Evolutionary conservation across 1,139 yeast species (phyloP).

Genomic region (Candida sojae): DNA sequence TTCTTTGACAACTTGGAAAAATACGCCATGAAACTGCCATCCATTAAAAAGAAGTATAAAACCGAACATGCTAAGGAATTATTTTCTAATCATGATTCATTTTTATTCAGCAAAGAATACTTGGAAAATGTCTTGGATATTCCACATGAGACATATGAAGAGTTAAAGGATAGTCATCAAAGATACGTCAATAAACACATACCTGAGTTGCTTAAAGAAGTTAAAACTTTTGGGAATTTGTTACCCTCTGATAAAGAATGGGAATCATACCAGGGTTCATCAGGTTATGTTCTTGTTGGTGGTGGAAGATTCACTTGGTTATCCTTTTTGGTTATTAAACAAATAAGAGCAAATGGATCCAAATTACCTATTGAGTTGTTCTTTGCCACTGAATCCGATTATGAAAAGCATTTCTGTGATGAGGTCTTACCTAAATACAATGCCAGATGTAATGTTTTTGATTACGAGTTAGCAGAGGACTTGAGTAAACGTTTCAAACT

Average conservation of each 20-base stretch:
- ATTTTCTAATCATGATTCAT: conserved; percentile 24
- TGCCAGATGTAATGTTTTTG: conserved; percentile 56
- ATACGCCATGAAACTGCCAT: conserved; percentile 27
- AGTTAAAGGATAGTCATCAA: conserved; percentile 34
- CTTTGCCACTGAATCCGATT: conserved; percentile 52
- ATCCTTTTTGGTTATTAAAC: conserved; percentile 44
- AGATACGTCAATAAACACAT: conserved; percentile 33
- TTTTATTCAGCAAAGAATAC: conserved; percentile 39
- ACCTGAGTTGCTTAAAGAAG: conserved; percentile 28
- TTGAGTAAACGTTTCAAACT: conserved; percentile 34
- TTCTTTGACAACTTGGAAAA: conserved; percentile 35
- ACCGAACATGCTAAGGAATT: conserved; percentile 33
- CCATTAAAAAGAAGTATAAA: conserved; percentile 38
- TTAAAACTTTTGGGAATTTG: conserved; percentile 43
- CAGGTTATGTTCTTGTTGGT: conserved; percentile 46
- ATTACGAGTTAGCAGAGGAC: conserved; percentile 25
- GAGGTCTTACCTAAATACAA: conserved; percentile 48
- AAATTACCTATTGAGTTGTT: conserved; percentile 47
- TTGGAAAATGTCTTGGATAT: conserved; percentile 42
- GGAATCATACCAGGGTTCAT: conserved; percentile 33
- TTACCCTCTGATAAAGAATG: conserved; percentile 37
- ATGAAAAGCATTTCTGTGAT: conserved; percentile 56
- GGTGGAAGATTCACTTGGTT: conserved; percentile 50
- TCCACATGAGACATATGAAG: conserved; percentile 29
- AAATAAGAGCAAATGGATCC: conserved; percentile 41